Percentiles rank a stretch among this genome's conserved stretches.
These are phyloP conservation scores for Emiliania huxleyi DNA, from an alignment of 78 protist genomes.

Conservation along the genomic window DNA sequence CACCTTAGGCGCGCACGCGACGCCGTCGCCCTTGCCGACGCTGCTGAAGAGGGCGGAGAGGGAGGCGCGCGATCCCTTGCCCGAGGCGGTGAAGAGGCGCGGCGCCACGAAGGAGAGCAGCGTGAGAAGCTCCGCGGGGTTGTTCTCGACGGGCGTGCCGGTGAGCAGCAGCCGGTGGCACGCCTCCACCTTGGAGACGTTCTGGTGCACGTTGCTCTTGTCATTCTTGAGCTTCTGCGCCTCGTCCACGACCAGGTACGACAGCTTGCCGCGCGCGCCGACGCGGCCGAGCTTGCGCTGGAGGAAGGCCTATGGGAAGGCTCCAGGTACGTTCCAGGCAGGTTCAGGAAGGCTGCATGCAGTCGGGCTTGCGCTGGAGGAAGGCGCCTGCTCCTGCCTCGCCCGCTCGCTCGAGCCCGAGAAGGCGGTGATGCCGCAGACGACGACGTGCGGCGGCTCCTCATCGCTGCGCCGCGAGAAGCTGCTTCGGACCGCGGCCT, in stretches of 20 bases:
- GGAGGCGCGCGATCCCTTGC: not conserved
- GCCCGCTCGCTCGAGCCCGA: not conserved
- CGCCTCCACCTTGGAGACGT: conserved; percentile 69
- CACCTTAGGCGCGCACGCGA: not conserved
- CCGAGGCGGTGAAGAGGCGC: not conserved
- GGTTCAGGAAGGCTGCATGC: no score
- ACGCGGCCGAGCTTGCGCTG: not conserved
- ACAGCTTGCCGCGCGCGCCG: not conserved
- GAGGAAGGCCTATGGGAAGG: no score
- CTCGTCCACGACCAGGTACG: not conserved
- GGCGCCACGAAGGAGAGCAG: not conserved
- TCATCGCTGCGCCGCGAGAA: not conserved
- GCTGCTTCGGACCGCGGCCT: no score
- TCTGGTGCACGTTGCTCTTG: not conserved
- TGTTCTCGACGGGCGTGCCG: conserved; percentile 90
- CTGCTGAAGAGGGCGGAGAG: not conserved
- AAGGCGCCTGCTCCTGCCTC: not conserved
- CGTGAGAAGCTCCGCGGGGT: conserved; percentile 49
- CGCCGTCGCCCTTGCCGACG: not conserved
- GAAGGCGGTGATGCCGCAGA: not conserved
- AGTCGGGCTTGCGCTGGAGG: no score
- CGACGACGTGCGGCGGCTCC: not conserved
- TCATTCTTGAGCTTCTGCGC: not conserved
- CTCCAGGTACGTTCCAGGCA: no score
- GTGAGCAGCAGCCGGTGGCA: conserved; percentile 92